Evolutionary conservation across 345 rosid genomes (phyloP).

Genomic region (Citrus glauca): DNA sequence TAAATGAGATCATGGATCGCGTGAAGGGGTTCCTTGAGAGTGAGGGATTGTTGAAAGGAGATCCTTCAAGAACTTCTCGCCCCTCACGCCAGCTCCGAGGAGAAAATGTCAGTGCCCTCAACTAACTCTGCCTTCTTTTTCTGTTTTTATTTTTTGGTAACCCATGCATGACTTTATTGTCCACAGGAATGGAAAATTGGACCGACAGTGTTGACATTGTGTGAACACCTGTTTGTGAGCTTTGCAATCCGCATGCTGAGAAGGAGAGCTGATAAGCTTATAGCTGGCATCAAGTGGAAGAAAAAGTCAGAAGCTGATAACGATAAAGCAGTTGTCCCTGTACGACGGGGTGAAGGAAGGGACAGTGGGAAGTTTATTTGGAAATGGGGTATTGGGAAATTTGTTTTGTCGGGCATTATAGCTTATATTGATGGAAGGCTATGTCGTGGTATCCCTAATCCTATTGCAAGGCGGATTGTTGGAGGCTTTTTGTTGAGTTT

Average conservation of each 20-base stretch:
- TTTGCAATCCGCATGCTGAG: slow-evolving; percentile 71
- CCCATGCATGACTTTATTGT: not conserved
- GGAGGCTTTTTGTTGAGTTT: slow-evolving; percentile 83
- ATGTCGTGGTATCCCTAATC: slow-evolving; percentile 82
- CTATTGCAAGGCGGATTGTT: slow-evolving; percentile 84
- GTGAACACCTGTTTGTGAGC: slow-evolving; percentile 90
- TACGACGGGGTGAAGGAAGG: slow-evolving; percentile 19
- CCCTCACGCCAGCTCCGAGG: slow-evolving; percentile 65
- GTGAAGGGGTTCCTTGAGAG: slow-evolving; percentile 87
- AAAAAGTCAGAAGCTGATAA: slow-evolving; percentile 26
- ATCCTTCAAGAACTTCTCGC: slow-evolving; percentile 61
- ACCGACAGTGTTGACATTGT: slow-evolving; percentile 70
- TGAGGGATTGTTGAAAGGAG: slow-evolving; percentile 85
- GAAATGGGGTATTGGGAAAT: slow-evolving; percentile 73
- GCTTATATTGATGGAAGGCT: slow-evolving; percentile 90
- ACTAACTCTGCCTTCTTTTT: not conserved
- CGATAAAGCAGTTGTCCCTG: slow-evolving; percentile 30
- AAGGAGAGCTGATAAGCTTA: slow-evolving; percentile 47
- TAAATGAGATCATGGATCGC: slow-evolving; percentile 82
- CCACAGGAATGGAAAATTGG: slow-evolving; percentile 88
- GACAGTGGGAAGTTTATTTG: slow-evolving; percentile 46
- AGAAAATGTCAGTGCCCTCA: slow-evolving; percentile 51
- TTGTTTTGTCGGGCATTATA: slow-evolving; percentile 64
- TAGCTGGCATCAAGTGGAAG: slow-evolving; percentile 34
- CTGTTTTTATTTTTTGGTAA: not conserved